Conservation (phyloP, 2,329 filamentous ascomycete species). For the Diplodia scrobiculata region DNA sequence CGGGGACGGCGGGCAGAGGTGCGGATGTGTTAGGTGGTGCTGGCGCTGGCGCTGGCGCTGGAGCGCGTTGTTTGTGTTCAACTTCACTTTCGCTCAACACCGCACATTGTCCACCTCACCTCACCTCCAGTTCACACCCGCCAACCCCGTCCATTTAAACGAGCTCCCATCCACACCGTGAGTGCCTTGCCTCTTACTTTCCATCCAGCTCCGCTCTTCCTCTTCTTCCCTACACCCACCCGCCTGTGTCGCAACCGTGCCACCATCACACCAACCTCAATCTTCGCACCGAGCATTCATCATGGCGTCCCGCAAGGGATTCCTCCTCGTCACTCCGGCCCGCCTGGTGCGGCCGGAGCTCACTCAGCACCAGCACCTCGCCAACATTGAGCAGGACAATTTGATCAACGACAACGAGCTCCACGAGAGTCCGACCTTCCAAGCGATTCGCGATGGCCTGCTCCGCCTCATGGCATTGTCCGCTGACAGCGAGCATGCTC, state of each 20-base stretch:
- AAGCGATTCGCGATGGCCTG: not conserved
- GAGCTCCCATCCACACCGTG: not conserved
- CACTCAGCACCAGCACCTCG: not conserved
- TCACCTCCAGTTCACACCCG: not conserved
- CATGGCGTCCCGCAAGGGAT: slow-evolving; percentile 13
- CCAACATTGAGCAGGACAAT: not conserved
- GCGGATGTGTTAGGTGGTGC: not conserved
- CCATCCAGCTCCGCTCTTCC: not conserved
- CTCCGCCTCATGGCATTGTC: not conserved
- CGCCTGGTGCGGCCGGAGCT: not conserved
- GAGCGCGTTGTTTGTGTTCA: not conserved
- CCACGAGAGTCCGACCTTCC: not conserved
- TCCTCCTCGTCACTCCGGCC: not conserved
- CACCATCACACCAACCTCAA: not conserved
- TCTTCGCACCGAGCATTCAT: not conserved
- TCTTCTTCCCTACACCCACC: not conserved
- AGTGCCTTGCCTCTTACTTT: not conserved
- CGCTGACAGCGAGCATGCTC: not conserved
- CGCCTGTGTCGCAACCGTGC: not conserved
- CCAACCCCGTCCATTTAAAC: not conserved
- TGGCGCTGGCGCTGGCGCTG: not conserved
- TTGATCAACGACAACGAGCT: not conserved
- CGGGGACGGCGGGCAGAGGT: not conserved
- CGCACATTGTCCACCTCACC: not conserved
- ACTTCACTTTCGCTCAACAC: not conserved